Evolutionary conservation across 345 rosid genomes (phyloP).

Genomic region (Physaria fendleri): DNA sequence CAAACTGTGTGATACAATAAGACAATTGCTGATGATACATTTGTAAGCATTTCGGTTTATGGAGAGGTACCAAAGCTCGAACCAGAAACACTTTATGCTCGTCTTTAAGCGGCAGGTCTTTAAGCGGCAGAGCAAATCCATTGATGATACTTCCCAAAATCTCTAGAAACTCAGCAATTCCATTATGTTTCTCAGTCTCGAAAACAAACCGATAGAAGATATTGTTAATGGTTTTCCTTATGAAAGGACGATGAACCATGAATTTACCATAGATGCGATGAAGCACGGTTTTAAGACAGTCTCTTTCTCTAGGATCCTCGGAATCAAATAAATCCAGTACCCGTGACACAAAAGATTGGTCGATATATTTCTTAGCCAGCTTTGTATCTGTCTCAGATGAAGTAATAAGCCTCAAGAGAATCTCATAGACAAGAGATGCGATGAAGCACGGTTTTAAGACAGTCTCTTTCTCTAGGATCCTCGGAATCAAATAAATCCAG

Average conservation of each 20-base stretch:
- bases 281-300: conserved; percentile 71
- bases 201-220: conserved; percentile 66
- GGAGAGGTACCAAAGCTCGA: conserved; percentile 66
- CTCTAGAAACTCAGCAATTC: conserved; percentile 84
- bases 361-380: conserved; percentile 58
- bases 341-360: conserved; percentile 57
- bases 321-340: conserved; percentile 80
- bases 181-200: conserved; percentile 86
- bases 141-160: conserved; percentile 86
- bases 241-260: conserved; percentile 89
- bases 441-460: conserved; percentile 76
- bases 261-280: conserved; percentile 89
- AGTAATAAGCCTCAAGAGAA: conserved; percentile 68
- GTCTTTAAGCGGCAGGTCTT: conserved; percentile 86
- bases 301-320: conserved; percentile 96
- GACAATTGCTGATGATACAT: conserved; percentile 88
- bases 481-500: conserved; percentile 86
- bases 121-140: conserved; percentile 89
- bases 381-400: conserved; percentile 77
- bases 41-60: conserved; percentile 73
- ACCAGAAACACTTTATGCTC: conserved; percentile 86
- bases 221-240: conserved; percentile 77
- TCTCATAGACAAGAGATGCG: conserved; percentile 71
- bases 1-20: conserved; percentile 79
- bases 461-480: conserved; percentile 94